Evolutionary conservation across 352 stramenopile species (phyloP), one percentile per base, ranked within the genome.

Genomic region (Phytophthora capsici): DNA sequence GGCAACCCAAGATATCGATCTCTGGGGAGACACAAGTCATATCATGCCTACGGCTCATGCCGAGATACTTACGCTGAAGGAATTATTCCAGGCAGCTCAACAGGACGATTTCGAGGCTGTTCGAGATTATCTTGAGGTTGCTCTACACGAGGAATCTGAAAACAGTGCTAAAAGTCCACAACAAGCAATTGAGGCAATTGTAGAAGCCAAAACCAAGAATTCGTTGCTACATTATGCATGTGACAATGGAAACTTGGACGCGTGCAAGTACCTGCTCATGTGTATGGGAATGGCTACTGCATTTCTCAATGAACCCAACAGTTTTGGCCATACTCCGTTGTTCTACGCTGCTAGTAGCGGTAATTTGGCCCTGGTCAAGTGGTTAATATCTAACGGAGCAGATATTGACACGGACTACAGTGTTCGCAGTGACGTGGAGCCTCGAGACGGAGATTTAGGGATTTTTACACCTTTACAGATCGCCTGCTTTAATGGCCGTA

Each of bases 321-420:
- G 69, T 14, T 91, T 91, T 66, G 84, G 83, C 0, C 86, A 93
- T 59, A 93, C 86, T 7, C 82, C 86, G 13, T 52, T 94, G 13
- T 94, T 92, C 50, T 94, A 94, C 52, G 86, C 84, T 1, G 75
- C 84, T 6, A 91, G 84, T 40, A 91, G 80, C 17, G 86, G 86
- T 12, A 78, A 88, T 1, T 52, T 93, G 1, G 59, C 84, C n/a
- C 62, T 95, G 4, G 81, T 95, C 53, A 95, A 95, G 52, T 93
- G 86, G 86, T 66, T 95, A 43, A 78, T 95, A 46, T 95, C 86
- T 3, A 93, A 93, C 26, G 84, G 86, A 26, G 83, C 86, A 0
- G 86, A 94, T 47, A 92, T 95, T 26, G 86, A 95, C 57, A 89
- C 73, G 10, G 86, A 95, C 64, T 93, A 91, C 57, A 93, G 81